A percentile compares a stretch with the other conserved stretches of the same genome.
Evolutionary conservation across 1,284 basidiomycete genomes (phyloP).

Genomic region (Pseudozyma thailandica): DNA sequence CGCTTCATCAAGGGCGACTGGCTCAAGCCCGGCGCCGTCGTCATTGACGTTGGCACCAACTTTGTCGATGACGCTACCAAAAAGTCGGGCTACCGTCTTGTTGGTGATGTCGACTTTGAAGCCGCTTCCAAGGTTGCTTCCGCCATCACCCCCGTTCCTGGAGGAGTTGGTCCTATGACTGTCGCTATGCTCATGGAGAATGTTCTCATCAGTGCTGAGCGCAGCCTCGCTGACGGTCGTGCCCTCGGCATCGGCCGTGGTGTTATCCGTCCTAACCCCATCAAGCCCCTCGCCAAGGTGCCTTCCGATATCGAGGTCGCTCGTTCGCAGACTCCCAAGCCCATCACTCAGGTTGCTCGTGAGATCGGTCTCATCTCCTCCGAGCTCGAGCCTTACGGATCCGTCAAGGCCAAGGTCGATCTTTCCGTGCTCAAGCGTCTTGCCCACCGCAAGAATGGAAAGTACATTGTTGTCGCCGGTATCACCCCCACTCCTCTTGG

Average conservation of each 20-base stretch:
- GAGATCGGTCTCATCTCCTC: conserved; percentile 88
- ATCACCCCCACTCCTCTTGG: conserved; percentile 98
- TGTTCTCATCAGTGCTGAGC: conserved; percentile 82
- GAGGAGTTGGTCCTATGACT: conserved; percentile 97
- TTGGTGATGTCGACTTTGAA: conserved; percentile 92
- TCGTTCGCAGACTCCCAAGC: conserved; percentile 92
- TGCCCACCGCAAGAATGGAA: conserved; percentile 86
- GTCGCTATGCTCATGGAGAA: conserved; percentile 99
- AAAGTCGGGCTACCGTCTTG: conserved; percentile 93
- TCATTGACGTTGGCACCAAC: conserved; percentile 86
- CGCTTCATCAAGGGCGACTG: conserved; percentile 91
- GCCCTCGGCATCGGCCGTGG: conserved; percentile 75
- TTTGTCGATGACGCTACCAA: conserved; percentile 84
- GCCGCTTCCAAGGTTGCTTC: conserved; percentile 82
- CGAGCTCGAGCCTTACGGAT: conserved; percentile 93
- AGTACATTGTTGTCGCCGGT: conserved; percentile 96
- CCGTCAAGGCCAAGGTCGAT: conserved; percentile 97
- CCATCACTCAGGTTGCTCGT: conserved; percentile 81
- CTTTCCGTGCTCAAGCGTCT: conserved; percentile 87
- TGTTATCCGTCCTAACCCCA: conserved; percentile 79
- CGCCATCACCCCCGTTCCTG: conserved; percentile 93
- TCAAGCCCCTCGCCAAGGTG: conserved; percentile 83
- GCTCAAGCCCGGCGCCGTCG: conserved; percentile 88
- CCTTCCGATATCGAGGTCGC: conserved; percentile 89
- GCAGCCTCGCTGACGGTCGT: conserved; percentile 77